Percentiles rank a stretch among this genome's conserved stretches.
phyloP scores from a whole-genome alignment of 371 early-diverging fungal species.

The Mucor plumbeus region DNA sequence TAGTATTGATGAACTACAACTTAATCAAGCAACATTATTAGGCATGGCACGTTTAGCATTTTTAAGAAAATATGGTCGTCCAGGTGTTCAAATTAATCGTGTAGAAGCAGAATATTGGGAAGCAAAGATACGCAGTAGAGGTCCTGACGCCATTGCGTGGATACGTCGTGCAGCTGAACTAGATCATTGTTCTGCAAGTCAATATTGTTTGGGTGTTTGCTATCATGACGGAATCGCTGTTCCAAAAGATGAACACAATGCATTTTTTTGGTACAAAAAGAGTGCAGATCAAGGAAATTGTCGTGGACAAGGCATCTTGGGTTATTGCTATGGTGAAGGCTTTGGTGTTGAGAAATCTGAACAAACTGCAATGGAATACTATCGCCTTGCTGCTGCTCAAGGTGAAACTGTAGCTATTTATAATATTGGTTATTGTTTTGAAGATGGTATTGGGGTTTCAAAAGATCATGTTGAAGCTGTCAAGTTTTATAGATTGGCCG shows the following conservation, averaged over 20 bases:
- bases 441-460: constrained; percentile 82
- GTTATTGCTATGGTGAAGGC: constrained; percentile 79
- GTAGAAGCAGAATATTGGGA: constrained; percentile 69
- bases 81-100: constrained; percentile 69
- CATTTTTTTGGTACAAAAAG: constrained; percentile 61
- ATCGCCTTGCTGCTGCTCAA: constrained; percentile 63
- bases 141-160: constrained; percentile 56
- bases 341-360: constrained; percentile 76
- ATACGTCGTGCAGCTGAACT: constrained; percentile 57
- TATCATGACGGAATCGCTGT: constrained; percentile 72
- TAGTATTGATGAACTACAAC: neutral
- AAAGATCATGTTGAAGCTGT: constrained; percentile 71
- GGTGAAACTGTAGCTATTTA: constrained; percentile 77
- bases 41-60: constrained; percentile 67
- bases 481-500: constrained; percentile 72
- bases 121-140: constrained; percentile 16
- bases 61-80: constrained; percentile 75
- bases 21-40: constrained; percentile 41
- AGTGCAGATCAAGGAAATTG: constrained; percentile 65
- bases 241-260: constrained; percentile 45
- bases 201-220: constrained; percentile 69
- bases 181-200: constrained; percentile 38
- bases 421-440: constrained; percentile 84
- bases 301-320: constrained; percentile 76
- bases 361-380: constrained; percentile 72